These are phyloP conservation scores for Tylopilus sp. DNA, from an alignment of 1,284 basidiomycete genomes.

Conservation along the genomic window DNA sequence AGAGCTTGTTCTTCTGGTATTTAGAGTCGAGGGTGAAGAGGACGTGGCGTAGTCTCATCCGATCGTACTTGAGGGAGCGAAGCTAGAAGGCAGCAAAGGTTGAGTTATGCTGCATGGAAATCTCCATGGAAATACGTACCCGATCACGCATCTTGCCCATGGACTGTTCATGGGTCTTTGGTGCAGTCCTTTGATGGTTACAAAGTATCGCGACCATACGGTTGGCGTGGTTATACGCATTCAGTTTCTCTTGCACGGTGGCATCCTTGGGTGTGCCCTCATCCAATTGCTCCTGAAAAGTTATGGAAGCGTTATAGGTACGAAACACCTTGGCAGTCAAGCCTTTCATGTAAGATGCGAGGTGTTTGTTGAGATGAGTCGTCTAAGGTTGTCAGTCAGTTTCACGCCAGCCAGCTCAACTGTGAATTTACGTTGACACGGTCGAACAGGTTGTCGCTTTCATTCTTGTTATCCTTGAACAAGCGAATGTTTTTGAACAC, in stretches of 20 bases:
- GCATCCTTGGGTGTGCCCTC: conserved; percentile 66
- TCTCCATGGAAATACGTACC: conserved; percentile 43
- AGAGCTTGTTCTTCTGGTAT: conserved; percentile 78
- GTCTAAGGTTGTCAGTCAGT: conserved; percentile 52
- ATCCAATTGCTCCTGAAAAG: conserved; percentile 86
- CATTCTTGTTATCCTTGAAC: conserved; percentile 86
- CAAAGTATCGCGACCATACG: conserved; percentile 92
- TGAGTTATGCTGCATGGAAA: conserved; percentile 1
- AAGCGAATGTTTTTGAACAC: conserved; percentile 89
- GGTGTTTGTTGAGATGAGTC: conserved; percentile 79
- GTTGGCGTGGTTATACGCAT: conserved; percentile 93
- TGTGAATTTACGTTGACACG: conserved; percentile 68
- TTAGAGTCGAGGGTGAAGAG: conserved; percentile 73
- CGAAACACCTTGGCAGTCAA: conserved; percentile 97
- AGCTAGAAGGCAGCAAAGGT: conserved; percentile 39
- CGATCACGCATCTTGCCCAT: conserved; percentile 91
- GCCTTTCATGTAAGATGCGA: conserved; percentile 90
- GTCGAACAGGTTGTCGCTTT: conserved; percentile 90
- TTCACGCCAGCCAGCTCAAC: conserved; percentile 2
- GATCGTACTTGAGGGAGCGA: conserved; percentile 84
- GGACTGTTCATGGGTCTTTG: conserved; percentile 85
- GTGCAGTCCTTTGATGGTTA: conserved; percentile 93
- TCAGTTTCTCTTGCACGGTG: conserved; percentile 86
- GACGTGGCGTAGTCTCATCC: conserved; percentile 84
- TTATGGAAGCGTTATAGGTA: conserved; percentile 96